Base-by-base conservation (phyloP, 768 basidiomycete genomes). In the Mrakia frigida region DNA sequence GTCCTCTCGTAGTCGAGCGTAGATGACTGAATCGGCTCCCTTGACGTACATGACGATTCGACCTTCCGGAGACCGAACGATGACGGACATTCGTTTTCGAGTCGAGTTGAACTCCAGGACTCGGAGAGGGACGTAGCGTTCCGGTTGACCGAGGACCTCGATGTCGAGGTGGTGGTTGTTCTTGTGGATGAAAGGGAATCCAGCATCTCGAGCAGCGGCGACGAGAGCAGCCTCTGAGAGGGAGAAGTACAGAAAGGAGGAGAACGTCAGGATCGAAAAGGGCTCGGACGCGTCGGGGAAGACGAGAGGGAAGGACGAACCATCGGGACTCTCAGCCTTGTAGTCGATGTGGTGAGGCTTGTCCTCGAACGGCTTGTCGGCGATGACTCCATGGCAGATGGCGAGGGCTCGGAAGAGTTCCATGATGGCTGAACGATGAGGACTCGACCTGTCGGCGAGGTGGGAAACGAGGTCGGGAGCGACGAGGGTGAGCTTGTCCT, bases 1-100 rank as follows among this genome's bases (percentile, higher is more conserved):
- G 79, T 91, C 88, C 67, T 86, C 84, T n/a, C 88, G 87, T 3
- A 98, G 87, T 16, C 95, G 89, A 79, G 90, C 89, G 81, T 95
- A 96, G 80, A 98, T 91, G 80, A 98, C 94, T 79, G 89, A 91
- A 83, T 98, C 96, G 21, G 96, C 96, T n/a, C 96, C 96, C 84
- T 98, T 98, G 87, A 90, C 92, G 82, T 94, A 96, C 76, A 98
- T 84, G 37, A 94, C 85, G 77, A 97, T 85, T 7, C 87, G 86
- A 25, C 93, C 93, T 74, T 93, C 91, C 0, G 96, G 92, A 71
- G 88, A 87, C 37, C 96, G 91, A 61, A 93, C 89, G 77, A 98
- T 85, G 63, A 93, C 92, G 82, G 92, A 94, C 96, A 98, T 98
- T 75, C 96, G 87, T 85, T 98, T 99, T 78, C 96, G 86, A 65